Conservation (phyloP, 352 stramenopile genomes). For the Phytophthora fragariae region DNA sequence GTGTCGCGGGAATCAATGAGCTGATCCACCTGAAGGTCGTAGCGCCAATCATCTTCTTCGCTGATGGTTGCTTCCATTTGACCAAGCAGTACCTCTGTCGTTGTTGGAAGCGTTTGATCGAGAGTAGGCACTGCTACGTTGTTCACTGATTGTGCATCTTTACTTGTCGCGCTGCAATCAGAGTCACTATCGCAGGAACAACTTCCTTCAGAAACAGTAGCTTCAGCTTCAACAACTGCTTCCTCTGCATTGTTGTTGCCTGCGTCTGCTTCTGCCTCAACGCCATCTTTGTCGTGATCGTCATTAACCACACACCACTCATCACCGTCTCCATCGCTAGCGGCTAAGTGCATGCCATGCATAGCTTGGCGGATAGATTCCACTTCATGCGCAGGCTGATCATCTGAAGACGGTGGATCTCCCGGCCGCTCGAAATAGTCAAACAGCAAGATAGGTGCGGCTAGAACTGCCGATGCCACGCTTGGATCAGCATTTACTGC, state of each 20-base stretch:
- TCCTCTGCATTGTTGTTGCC: conserved; percentile 2
- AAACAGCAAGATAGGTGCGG: conserved; percentile 11
- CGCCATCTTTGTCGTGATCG: background rate
- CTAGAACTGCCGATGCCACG: background rate
- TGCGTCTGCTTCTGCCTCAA: background rate
- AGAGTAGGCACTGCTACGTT: background rate
- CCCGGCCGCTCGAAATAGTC: conserved; percentile 34
- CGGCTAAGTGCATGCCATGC: conserved; percentile 17
- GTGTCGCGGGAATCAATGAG: conserved; percentile 77
- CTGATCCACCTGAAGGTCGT: conserved; percentile 56
- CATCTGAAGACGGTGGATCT: background rate
- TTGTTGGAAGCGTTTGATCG: conserved; percentile 17
- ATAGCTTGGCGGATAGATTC: conserved; percentile 16
- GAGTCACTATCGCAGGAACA: conserved; percentile 1
- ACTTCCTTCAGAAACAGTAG: conserved; percentile 2
- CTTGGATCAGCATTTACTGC: conserved; percentile 45
- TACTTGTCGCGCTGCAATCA: background rate
- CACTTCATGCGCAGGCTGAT: conserved; percentile 8
- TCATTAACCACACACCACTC: conserved; percentile 40
- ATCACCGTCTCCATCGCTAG: conserved; percentile 29
- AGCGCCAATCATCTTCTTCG: conserved; percentile 60
- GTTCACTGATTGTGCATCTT: background rate
- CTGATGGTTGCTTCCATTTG: conserved; percentile 17
- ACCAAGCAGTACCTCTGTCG: conserved; percentile 7
- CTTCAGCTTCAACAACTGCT: conserved; percentile 6